Evolutionary conservation across 768 basidiomycete species (phyloP), one percentile per base, ranked within the genome.

Genomic region (Hygrophoropsis aurantiaca): DNA sequence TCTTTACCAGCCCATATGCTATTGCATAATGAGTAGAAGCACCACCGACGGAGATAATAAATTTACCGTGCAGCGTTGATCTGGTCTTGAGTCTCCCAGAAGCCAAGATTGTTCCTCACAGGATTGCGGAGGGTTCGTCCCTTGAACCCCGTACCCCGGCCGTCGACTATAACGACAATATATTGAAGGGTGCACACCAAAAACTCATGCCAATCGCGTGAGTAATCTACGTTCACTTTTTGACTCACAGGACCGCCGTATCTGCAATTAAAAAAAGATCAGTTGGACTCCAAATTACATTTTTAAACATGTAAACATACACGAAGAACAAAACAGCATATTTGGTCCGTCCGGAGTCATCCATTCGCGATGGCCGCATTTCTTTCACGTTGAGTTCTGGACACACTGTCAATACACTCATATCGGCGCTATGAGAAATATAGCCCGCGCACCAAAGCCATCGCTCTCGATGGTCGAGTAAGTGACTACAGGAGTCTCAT

Each of bases 171-270:
- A 45, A 99, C 90, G 26, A 94, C 75, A 30, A 99, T 75, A 62
- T 94, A 95, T 54, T 90, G 81, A 42, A 90, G 69, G 18, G 80
- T 78, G 57, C 88, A 85, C 11, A 85, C 88, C 32, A 97, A 74
- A 67, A 87, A 95, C 47, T 90, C 78, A 53, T 93, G 84, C 91
- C 92, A 98, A 67, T 89, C 87, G 20, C 85, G 79, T 11, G 59
- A 56, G 67, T 80, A 98, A 24, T 65, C 68, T 15, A 81, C 69
- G 61, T 84, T 72, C 23, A 94, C 90, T 51, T 77, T 66, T 60
- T 99, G 97, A 42, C 88, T 90, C 49, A 69, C 74, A 4, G 97
- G 97, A 3, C 97, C 97, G 34, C 94, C 94, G 58, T 99, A 95
- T 9, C 87, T 90, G 27, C 40, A 46, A 53, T 46, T 19, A 23